Evolutionary conservation across 2,329 filamentous ascomycete genomes (phyloP), one percentile per base, ranked within the genome.

Genomic region (Blumeria graminis): DNA sequence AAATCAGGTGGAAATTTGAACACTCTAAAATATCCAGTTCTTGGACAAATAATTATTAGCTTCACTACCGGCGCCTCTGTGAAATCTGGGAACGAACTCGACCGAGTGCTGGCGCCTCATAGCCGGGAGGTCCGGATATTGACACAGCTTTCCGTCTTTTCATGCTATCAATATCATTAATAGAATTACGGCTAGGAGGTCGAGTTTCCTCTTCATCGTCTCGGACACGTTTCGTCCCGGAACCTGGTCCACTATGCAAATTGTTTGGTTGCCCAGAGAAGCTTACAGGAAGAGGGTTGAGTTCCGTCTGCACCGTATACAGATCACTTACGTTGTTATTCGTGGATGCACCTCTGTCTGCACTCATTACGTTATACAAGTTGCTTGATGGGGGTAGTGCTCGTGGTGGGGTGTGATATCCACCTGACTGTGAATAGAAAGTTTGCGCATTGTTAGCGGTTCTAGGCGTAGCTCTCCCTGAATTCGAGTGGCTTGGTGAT

Each of bases 351-450:
- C 74, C 78, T 32, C 86, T 78, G 58, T 86, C 84, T 66, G 86
- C 87, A 67, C 83, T 89, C 71, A 94, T 88, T 60, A 93, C 83
- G 68, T 81, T 93, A 74, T 94, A 94, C 55, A 94, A 72, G 66
- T 81, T 93, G 72, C 86, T 89, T 0, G 85, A 81, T 3, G 83
- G 76, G 58, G 80, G 74, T 57, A 75, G 72, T 8, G 77, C 73
- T 45, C 87, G 81, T 22, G 88, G 87, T 53, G 89, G 84, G 0
- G 86, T 89, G 66, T 74, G 83, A 70, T 93, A 94, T 32, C 71
- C 69, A 50, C 70, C 69, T 55, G 75, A 68, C 59, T 77, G 77
- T 6, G 76, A 68, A 69, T 93, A 95, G 68, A 88, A 86, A 1
- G 80, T 73, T 62, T 85, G 82, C 39, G 80, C 74, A 0, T 82